These are phyloP conservation scores for Chrysochromulina tobinii DNA, from an alignment of 78 protist genomes.

Conservation along the genomic window DNA sequence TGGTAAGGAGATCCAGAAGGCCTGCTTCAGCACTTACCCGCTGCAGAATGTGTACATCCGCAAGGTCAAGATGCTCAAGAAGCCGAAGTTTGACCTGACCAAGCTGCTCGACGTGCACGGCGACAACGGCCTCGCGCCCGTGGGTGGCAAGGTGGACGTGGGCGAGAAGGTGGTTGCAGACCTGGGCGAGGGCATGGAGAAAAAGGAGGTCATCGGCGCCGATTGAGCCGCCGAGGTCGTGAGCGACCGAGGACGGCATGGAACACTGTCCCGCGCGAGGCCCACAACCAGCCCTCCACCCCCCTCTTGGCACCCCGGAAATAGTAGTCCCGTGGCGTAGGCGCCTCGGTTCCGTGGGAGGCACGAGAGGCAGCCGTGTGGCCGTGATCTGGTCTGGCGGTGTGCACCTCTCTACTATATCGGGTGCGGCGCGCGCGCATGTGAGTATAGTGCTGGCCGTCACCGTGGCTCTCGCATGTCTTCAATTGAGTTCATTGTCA, in stretches of 20 bases:
- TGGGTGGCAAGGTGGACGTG: neutral
- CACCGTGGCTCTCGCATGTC: too few species aligned
- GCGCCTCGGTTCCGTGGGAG: neutral
- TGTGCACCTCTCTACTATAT: too few species aligned
- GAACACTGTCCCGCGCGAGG: neutral
- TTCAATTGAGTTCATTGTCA: too few species aligned
- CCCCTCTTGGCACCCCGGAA: neutral
- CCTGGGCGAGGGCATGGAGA: neutral
- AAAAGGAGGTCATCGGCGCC: neutral
- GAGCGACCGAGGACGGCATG: too few species aligned
- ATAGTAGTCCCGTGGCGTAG: neutral
- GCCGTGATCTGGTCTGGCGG: too few species aligned
- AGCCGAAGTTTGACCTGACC: slow-evolving; percentile 84
- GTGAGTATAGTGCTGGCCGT: too few species aligned
- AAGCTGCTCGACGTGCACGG: slow-evolving; percentile 57
- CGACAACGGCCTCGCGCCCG: neutral
- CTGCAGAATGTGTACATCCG: slow-evolving; percentile 93
- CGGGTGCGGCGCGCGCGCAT: too few species aligned
- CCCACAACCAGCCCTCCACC: neutral
- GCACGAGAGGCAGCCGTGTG: too few species aligned
- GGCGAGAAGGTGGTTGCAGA: neutral
- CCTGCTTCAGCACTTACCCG: slow-evolving; percentile 89
- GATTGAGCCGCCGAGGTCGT: neutral
- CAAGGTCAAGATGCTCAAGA: slow-evolving; percentile 92
- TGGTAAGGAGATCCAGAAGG: slow-evolving; percentile 89